Conservation (phyloP, 2,329 filamentous ascomycete genomes). For the Penicillium rolfsii region DNA sequence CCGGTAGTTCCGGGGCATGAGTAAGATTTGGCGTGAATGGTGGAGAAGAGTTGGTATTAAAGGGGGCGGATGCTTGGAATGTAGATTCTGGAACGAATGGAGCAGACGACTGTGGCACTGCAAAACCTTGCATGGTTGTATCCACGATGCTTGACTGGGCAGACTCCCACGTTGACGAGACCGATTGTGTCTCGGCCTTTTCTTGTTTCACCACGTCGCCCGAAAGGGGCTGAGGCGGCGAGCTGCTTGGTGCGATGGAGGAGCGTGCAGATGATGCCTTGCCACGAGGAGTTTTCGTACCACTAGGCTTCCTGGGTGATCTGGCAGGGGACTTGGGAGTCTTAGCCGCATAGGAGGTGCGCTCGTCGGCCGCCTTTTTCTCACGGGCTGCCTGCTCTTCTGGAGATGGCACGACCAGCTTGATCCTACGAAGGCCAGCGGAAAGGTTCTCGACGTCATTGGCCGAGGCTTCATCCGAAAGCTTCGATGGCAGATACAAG, state of each 20-base stretch:
- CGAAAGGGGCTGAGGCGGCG: constrained; percentile 4
- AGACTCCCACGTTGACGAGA: not conserved
- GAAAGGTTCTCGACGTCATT: constrained; percentile 55
- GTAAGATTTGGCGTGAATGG: constrained; percentile 31
- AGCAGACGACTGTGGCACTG: constrained; percentile 9
- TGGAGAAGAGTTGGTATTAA: constrained; percentile 23
- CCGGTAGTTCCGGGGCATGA: constrained; percentile 11
- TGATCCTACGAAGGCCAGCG: constrained; percentile 59
- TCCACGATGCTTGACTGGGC: constrained; percentile 7
- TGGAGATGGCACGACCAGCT: constrained; percentile 60
- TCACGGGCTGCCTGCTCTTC: constrained; percentile 61
- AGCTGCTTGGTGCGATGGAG: constrained; percentile 15
- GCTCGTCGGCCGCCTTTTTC: constrained; percentile 48
- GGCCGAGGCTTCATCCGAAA: constrained; percentile 26
- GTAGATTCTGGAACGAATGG: constrained; percentile 2
- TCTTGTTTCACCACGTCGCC: not conserved
- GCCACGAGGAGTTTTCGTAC: constrained; percentile 19
- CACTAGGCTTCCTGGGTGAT: constrained; percentile 38
- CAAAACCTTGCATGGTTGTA: constrained; percentile 6
- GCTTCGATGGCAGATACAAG: constrained; percentile 31
- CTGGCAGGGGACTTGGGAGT: constrained; percentile 20
- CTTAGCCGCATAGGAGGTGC: constrained; percentile 36
- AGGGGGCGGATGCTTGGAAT: constrained; percentile 8
- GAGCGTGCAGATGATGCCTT: constrained; percentile 14
- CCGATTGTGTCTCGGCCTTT: constrained; percentile 1